Percentiles rank a stretch among this genome's conserved stretches.
Evolutionary conservation across 805 yeast genomes (phyloP).

Genomic region (Pachysolen tannophilus): DNA sequence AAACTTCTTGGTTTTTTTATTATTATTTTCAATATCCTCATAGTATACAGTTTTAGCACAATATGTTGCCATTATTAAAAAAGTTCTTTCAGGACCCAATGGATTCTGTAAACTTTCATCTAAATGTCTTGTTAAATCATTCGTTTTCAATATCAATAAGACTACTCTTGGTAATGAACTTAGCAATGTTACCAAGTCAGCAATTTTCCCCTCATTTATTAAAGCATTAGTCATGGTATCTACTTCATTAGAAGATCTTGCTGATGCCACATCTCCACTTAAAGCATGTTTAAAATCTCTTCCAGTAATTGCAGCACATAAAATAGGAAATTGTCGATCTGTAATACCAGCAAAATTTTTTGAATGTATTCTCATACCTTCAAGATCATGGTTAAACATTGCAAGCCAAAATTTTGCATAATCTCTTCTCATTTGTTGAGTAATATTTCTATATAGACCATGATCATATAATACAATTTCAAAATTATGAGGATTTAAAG

Average conservation of each 20-base stretch:
- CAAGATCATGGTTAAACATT: constrained; percentile 60
- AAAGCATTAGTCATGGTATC: constrained; percentile 57
- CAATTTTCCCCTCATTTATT: constrained; percentile 53
- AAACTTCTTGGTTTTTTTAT: constrained; percentile 8
- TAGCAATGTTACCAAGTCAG: constrained; percentile 71
- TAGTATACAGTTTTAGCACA: constrained; percentile 75
- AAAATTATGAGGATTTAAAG: constrained; percentile 54
- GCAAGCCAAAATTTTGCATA: constrained; percentile 94
- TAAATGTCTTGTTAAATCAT: constrained; percentile 82
- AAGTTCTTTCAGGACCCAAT: constrained; percentile 80
- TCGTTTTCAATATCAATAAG: constrained; percentile 80
- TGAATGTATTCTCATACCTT: constrained; percentile 66
- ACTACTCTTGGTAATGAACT: constrained; percentile 81
- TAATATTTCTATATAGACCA: constrained; percentile 84
- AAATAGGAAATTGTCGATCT: constrained; percentile 72
- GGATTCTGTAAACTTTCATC: constrained; percentile 82
- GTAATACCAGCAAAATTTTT: constrained; percentile 68
- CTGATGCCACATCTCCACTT: constrained; percentile 48
- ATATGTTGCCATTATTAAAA: constrained; percentile 81
- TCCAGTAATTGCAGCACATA: constrained; percentile 94
- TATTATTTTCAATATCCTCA: constrained; percentile 45
- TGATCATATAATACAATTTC: constrained; percentile 92
- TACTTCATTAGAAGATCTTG: constrained; percentile 57
- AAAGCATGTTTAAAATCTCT: constrained; percentile 76
- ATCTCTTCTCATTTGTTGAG: constrained; percentile 65